These are phyloP conservation scores for Fusarium hainanense DNA, from an alignment of 2,329 filamentous ascomycete species.

Conservation along the genomic window DNA sequence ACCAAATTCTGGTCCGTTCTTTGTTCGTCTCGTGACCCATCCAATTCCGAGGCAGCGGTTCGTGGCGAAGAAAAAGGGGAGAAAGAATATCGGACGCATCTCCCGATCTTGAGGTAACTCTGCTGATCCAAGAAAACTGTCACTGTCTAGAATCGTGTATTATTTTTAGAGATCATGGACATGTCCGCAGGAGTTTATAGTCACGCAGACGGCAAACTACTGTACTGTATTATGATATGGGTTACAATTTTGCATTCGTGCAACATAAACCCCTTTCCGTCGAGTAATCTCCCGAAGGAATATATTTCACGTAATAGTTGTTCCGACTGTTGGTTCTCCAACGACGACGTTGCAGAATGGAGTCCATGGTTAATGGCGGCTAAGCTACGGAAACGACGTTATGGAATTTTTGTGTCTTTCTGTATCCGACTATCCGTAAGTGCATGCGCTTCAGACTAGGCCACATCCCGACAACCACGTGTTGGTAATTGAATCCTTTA, in stretches of 20 bases:
- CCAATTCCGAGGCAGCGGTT: constrained; percentile 19
- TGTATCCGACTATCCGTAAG: constrained; percentile 11
- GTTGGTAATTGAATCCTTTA: neutral
- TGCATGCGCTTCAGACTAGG: constrained; percentile 1
- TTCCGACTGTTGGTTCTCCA: neutral
- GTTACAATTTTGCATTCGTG: neutral
- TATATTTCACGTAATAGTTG: constrained; percentile 9
- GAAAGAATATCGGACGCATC: neutral
- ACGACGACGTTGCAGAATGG: neutral
- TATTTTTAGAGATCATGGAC: neutral
- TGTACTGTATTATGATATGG: neutral
- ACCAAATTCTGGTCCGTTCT: constrained; percentile 4
- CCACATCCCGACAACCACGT: constrained; percentile 14
- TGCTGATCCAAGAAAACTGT: neutral
- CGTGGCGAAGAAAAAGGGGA: constrained; percentile 2
- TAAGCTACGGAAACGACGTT: constrained; percentile 3
- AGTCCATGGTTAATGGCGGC: neutral
- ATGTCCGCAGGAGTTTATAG: neutral
- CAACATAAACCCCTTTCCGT: neutral
- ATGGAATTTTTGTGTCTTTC: neutral
- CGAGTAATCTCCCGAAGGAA: neutral
- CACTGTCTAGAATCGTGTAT: neutral
- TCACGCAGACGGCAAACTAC: neutral
- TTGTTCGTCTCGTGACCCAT: constrained; percentile 22
- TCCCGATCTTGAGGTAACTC: constrained; percentile 13